phyloP scores from a whole-genome alignment of 1,284 basidiomycete genomes.

The Golubevia pallescens region DNA sequence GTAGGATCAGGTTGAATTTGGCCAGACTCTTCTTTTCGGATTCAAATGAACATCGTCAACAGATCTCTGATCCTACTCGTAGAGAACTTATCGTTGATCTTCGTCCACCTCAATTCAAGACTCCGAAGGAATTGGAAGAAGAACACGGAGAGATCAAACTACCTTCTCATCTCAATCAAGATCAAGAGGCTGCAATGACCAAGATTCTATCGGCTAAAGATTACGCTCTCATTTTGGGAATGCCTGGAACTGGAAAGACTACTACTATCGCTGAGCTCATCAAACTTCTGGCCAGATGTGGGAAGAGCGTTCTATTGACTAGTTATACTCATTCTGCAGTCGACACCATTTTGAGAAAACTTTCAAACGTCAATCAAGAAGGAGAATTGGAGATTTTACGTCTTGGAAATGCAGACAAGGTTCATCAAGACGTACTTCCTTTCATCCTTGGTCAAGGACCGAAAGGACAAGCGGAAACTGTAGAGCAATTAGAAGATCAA shows the following conservation, averaged over 20 bases:
- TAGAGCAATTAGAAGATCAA: conserved; percentile 79
- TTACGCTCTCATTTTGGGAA: conserved; percentile 90
- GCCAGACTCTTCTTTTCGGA: conserved; percentile 79
- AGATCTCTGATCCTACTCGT: conserved; percentile 65
- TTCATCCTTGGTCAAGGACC: conserved; percentile 71
- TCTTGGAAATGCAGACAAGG: conserved; percentile 89
- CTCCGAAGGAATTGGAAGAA: conserved; percentile 20
- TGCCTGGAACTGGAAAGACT: conserved; percentile 99
- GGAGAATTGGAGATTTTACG: conserved; percentile 71
- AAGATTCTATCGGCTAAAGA: conserved; percentile 81
- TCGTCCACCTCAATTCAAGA: conserved; percentile 71
- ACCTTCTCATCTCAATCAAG: conserved; percentile 71
- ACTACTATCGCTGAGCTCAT: conserved; percentile 91
- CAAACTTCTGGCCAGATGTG: conserved; percentile 75
- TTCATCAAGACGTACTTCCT: conserved; percentile 74
- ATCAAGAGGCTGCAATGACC: conserved; percentile 77
- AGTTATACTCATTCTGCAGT: conserved; percentile 98
- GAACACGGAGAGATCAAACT: conserved; percentile 45
- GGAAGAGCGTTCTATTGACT: conserved; percentile 85
- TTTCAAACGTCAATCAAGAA: conserved; percentile 69
- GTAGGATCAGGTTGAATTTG: conserved; percentile 85
- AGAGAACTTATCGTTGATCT: conserved; percentile 83
- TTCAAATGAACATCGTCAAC: conserved; percentile 71
- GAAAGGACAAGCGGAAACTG: conserved; percentile 70
- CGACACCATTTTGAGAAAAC: conserved; percentile 87